Base-by-base conservation (phyloP, 768 basidiomycete species). In the Rhizopogon sp. region DNA sequence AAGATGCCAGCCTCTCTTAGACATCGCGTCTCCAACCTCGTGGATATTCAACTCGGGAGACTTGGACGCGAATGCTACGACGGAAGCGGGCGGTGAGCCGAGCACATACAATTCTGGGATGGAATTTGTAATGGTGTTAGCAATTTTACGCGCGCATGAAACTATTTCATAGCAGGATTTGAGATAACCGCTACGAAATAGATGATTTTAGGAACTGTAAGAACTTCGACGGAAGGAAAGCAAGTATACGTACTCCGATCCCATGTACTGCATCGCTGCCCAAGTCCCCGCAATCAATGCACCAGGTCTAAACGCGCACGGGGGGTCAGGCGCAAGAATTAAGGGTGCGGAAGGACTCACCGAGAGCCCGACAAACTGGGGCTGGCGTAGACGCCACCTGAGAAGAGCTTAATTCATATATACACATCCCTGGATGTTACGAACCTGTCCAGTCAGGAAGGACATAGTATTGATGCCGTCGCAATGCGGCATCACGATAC, bases 251-350 rank as follows among this genome's bases (percentile, higher is more conserved):
- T 65, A 93, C 91, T 87, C 79, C 56, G 85, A 78, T 29, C 96
- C 96, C 75, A 98, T 87, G 67, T 91, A 84, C 58, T 96, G 89
- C 85, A 99, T 87, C 2, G 93, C 93, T 6, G 96, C 96, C 93
- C 94, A 99, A 29, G 93, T 86, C 44, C 91, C 96, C 25, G 96
- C 96, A 56, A 99, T 87, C 57, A 98, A 74, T 0, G 94, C 85
- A 6, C 96, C 97, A 0, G 95, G 91, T 39, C 95, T 92, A 14
- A 14, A 40, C 20, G 14, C 7, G 25, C 25, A 4, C 25, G 4
- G 25, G 5, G 5, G 13, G 40, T 39, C 13, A 44, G 42, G 10
- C 14, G 28, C 6, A 25, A 39, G 50, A 33, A 56, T 14, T n/a
- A 33, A 5, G 37, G 6, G 39, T 13, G 20, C 11, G 22, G 44